Evolutionary conservation across 208 protist species (phyloP), one percentile per base, ranked within the genome.

Genomic region (Wallacemonas sp.): DNA sequence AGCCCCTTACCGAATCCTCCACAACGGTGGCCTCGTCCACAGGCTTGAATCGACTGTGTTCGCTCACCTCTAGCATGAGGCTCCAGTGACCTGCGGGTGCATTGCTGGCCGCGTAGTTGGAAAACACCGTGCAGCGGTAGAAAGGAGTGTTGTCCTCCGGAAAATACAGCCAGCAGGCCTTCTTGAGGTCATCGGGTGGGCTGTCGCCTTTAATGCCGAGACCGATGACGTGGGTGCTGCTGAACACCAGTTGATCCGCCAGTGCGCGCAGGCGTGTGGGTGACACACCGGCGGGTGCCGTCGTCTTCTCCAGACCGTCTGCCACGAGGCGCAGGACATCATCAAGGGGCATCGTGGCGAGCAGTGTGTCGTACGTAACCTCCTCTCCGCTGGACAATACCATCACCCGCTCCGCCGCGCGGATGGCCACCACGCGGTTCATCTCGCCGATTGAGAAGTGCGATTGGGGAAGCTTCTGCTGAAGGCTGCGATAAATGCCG

Each of bases 151-250:
- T 65, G 41, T 75, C 46, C 55, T 83, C 82, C 3, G 87, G 82
- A 60, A 91, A 93, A 70, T 93, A 93, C 24, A 93, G 55, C 87
- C 87, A 93, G 66, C 81, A 87, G 34, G 73, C 66, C 13, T 74
- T 84, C 42, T 76, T 70, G 50, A 90, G 71, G 54, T 76, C 61
- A 5, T 68, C 52, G 10, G 83, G 83, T 1, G 55, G 55, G 39
- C 65, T 57, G 12, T 46, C 38, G n/a, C 87, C 87, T 26, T 72
- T 64, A 39, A 93, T 57, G 6, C 87, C 87, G 33, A 93, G 64
- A 44, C 87, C 87, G 59, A 93, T 66, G 37, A 93, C 46, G 72
- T 93, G 77, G 42, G 75, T 83, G 19, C 83, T 81, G 65, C 74
- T 83, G 52, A 66, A 82, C 0, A 78, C 52, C 54, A 88, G 67